Evolutionary conservation across 176 grass and related monocot species (phyloP), one percentile per base, ranked within the genome.

Genomic region (Chrysopogon serrulatus): DNA sequence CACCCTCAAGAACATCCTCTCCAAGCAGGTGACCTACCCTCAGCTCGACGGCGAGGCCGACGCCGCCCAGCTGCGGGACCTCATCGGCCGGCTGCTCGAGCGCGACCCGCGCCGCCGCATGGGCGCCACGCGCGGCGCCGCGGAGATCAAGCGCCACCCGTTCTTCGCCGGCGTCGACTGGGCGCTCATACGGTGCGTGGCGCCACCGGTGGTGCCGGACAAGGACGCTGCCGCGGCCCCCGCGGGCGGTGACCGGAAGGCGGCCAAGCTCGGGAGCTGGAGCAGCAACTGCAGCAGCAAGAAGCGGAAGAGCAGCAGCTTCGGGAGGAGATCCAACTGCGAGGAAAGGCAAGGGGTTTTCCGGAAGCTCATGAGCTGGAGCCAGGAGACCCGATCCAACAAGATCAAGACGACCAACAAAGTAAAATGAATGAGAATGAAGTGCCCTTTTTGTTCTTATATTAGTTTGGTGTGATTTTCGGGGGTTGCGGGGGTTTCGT

Each of bases 81-180:
- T 97, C 72, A 56, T 97, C 1, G 63, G 77, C 3, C 76, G 88
- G 86, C 70, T 98, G 59, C 90, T 98, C 3, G 92, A 91, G 84
- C 82, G 92, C 60, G 95, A 98, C 84, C 95, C 92, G 19, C 77
- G 84, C 65, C 71, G 84, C 31, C 88, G 95, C 82, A 91, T 98
- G 84, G 95, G 92, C 18, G 74, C 90, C 33, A 30, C 74, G 6
- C 92, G 90, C 42, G 95, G 95, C 30, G 88, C 95, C 10, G 90
- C 95, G 19, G 92, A 98, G 84, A 86, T 98, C 84, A 98, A 98
- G 85, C 61, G 86, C 42, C 95, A 98, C 74, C 90, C 90, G 7
- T 98, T 98, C 81, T 98, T 98, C 72, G 77, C 71, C 42, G 86
- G 95, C 26, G 81, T 98, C 24, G 68, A 89, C 68, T 98, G 95